Evolutionary conservation across 495 filamentous ascomycete species (phyloP).

Genomic region (Xylaria flabelliformis): DNA sequence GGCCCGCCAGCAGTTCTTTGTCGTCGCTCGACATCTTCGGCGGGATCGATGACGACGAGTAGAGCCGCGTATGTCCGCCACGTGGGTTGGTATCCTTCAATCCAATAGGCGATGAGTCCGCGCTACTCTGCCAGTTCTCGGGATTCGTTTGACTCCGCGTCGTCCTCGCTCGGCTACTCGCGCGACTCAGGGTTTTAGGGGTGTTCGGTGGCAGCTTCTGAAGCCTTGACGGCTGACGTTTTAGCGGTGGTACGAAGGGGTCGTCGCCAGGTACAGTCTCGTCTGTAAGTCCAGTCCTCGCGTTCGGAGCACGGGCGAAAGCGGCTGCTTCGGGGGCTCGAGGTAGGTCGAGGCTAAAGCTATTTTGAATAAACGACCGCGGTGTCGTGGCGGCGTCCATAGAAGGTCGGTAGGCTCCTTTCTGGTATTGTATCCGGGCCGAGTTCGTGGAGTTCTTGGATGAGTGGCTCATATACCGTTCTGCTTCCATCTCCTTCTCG

Average conservation of each 20-base stretch:
- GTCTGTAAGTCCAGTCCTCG: conserved; percentile 55
- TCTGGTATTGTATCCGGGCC: conserved; percentile 53
- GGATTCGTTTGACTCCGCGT: conserved; percentile 52
- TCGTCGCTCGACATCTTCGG: conserved; percentile 47
- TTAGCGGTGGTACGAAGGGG: conserved; percentile 50
- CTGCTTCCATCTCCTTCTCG: conserved; percentile 36
- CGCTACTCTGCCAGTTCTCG: conserved; percentile 39
- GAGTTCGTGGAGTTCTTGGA: conserved; percentile 49
- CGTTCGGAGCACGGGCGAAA: conserved; percentile 55
- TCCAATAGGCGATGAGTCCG: conserved; percentile 29
- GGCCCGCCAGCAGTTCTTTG: conserved; percentile 42
- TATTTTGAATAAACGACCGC: conserved; percentile 38
- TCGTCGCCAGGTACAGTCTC: conserved; percentile 56
- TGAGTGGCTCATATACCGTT: conserved; percentile 34
- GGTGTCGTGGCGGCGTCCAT: conserved; percentile 35
- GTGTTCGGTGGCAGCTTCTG: conserved; percentile 49
- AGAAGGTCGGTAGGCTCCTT: conserved; percentile 31
- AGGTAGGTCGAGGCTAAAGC: conserved; percentile 51
- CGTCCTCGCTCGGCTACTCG: conserved; percentile 41
- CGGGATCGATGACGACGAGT: conserved; percentile 50
- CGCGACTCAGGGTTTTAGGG: conserved; percentile 28
- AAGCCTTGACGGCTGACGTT: conserved; percentile 49
- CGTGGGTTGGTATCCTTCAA: conserved; percentile 26
- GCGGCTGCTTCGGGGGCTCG: conserved; percentile 48
- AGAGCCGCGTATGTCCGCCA: conserved; percentile 43